Conservation (phyloP, 169 alveolate species). For the Miamiensis avidus region DNA sequence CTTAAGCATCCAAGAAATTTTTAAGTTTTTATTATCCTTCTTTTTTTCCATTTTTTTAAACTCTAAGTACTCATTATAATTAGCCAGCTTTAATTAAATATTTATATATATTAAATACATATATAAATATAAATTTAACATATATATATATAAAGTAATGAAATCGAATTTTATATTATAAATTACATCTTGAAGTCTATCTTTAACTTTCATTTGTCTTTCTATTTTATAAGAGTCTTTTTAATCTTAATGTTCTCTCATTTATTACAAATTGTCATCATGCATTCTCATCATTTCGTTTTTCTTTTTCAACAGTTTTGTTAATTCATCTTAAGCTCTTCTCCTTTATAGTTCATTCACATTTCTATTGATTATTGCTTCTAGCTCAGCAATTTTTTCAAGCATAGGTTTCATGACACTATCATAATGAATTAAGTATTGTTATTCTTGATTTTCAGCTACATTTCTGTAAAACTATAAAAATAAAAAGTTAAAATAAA, state of each 20-base stretch:
- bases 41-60: too few species aligned
- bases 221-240: background rate
- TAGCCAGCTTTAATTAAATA: background rate
- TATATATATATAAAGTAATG: too few species aligned
- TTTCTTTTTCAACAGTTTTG: slow-evolving; percentile 1
- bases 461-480: slow-evolving; percentile 12
- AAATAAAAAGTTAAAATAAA: background rate
- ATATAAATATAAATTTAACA: too few species aligned
- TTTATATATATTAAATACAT: too few species aligned
- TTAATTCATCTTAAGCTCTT: slow-evolving; percentile 7
- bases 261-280: background rate
- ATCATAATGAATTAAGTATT: slow-evolving; percentile 1
- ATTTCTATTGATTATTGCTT: slow-evolving; percentile 1
- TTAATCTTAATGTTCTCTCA: slow-evolving; percentile 7
- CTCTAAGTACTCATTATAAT: background rate
- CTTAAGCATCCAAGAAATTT: background rate
- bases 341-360: slow-evolving; percentile 5
- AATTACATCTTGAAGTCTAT: slow-evolving; percentile 27
- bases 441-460: slow-evolving; percentile 13
- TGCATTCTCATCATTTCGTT: background rate
- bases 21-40: background rate
- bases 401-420: slow-evolving; percentile 17
- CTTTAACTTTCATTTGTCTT: background rate
- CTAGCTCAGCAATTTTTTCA: background rate
- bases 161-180: too few species aligned